Evolutionary conservation across 805 yeast species (phyloP).

Genomic region (Priceomyces fermenticarens): DNA sequence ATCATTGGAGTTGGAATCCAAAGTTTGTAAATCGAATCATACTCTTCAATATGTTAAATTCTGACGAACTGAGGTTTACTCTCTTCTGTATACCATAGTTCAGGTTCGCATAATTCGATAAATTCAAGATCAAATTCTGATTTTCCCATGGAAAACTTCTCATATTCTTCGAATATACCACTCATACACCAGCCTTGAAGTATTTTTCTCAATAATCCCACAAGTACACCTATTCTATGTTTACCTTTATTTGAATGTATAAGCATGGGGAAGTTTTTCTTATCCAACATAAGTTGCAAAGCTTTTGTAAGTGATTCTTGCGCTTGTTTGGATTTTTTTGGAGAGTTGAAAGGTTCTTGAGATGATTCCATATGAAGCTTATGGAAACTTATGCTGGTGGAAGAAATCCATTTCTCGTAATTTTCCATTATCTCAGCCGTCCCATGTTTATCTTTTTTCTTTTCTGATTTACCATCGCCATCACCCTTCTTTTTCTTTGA

Average conservation of each 20-base stretch:
- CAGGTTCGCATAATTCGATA: constrained; percentile 77
- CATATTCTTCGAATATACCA: constrained; percentile 91
- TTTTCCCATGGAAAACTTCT: constrained; percentile 88
- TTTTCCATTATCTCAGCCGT: constrained; percentile 49
- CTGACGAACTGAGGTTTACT: constrained; percentile 66
- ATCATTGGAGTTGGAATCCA: no score
- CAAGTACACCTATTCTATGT: constrained; percentile 89
- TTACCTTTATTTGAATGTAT: constrained; percentile 97
- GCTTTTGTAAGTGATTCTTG: constrained; percentile 52
- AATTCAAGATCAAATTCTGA: constrained; percentile 90
- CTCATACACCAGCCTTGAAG: constrained; percentile 92
- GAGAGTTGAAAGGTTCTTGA: constrained; percentile 72
- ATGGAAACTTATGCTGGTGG: constrained; percentile 51
- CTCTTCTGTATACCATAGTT: constrained; percentile 43
- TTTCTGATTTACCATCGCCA: constrained; percentile 8
- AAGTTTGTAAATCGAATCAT: background rate
- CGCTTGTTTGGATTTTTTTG: constrained; percentile 37
- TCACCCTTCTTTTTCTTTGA: constrained; percentile 16
- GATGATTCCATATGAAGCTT: constrained; percentile 67
- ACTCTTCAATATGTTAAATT: constrained; percentile 11
- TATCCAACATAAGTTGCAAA: constrained; percentile 53
- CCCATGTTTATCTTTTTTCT: constrained; percentile 44
- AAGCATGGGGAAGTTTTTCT: constrained; percentile 78
- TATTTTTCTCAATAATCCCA: constrained; percentile 83
- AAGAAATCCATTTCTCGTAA: constrained; percentile 65